Evolutionary conservation across 2,329 filamentous ascomycete genomes (phyloP).

Genomic region (Trichoderma sp.): DNA sequence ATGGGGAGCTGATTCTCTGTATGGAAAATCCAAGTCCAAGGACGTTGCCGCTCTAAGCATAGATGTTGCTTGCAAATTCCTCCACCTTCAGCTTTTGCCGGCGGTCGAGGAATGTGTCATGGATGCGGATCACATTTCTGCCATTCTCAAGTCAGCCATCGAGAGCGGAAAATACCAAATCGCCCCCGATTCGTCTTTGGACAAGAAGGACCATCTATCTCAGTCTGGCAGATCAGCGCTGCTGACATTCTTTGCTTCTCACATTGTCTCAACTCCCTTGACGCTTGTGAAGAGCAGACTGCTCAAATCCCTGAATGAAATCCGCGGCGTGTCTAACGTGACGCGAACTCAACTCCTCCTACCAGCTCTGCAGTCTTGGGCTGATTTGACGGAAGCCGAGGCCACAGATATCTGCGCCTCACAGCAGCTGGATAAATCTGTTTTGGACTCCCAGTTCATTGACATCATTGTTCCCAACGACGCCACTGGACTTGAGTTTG

Average conservation of each 20-base stretch:
- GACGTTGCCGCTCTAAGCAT: constrained; percentile 59
- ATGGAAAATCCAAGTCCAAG: constrained; percentile 53
- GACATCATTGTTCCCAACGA: constrained; percentile 59
- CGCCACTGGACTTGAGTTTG: constrained; percentile 51
- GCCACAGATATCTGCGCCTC: constrained; percentile 45
- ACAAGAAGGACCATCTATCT: constrained; percentile 57
- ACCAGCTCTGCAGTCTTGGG: constrained; percentile 73
- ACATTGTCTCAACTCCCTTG: constrained; percentile 69
- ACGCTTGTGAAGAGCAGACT: constrained; percentile 69
- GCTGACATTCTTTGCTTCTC: constrained; percentile 71
- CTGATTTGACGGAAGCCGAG: constrained; percentile 53
- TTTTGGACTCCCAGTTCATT: constrained; percentile 49
- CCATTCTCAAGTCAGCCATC: constrained; percentile 53
- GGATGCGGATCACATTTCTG: constrained; percentile 70
- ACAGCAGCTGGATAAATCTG: constrained; percentile 47
- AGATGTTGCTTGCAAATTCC: constrained; percentile 60
- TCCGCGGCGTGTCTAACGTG: constrained; percentile 69
- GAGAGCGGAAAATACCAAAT: constrained; percentile 45
- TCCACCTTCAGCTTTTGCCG: constrained; percentile 69
- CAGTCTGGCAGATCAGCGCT: constrained; percentile 65
- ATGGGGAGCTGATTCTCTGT: constrained; percentile 68
- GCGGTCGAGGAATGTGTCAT: constrained; percentile 83
- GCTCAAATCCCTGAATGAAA: constrained; percentile 69
- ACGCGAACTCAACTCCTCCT: constrained; percentile 74
- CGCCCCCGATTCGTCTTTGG: constrained; percentile 41